Evolutionary conservation across 345 rosid species (phyloP).

Genomic region (Melaleuca quinquenervia): DNA sequence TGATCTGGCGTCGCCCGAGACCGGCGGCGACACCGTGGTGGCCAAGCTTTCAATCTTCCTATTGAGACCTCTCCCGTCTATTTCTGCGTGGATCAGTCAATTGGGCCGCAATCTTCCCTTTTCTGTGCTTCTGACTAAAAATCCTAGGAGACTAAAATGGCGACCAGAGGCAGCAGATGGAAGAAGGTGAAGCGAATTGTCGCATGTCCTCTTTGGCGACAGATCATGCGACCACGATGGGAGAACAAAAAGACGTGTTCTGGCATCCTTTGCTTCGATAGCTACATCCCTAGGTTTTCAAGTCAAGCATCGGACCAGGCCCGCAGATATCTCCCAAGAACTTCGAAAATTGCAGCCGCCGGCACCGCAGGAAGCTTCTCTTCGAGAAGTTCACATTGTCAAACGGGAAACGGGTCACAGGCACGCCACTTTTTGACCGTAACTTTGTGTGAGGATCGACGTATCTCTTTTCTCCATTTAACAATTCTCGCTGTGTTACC

Average conservation of each 20-base stretch:
- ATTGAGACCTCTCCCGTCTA: background rate
- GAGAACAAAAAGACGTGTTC: background rate
- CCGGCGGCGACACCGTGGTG: background rate
- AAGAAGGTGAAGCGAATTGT: conserved; percentile 71
- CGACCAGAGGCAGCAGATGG: conserved; percentile 84
- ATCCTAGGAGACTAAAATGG: conserved; percentile 17
- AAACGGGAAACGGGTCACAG: background rate
- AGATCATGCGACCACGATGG: background rate
- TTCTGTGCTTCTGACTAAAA: background rate
- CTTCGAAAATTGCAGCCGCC: background rate
- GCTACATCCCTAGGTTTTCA: background rate
- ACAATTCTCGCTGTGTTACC: background rate
- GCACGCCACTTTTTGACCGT: background rate
- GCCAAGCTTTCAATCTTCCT: background rate
- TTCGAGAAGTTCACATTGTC: background rate
- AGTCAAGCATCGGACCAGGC: background rate
- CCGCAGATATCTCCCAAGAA: background rate
- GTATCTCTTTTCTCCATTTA: background rate
- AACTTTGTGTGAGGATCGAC: background rate
- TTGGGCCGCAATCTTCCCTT: background rate
- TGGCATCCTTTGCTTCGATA: background rate
- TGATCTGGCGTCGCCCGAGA: no score
- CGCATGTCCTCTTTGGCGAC: background rate
- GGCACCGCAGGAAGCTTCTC: background rate
- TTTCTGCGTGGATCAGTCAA: background rate